Conservation (phyloP, 2,329 filamentous ascomycete genomes). For the Neonectria hederae region DNA sequence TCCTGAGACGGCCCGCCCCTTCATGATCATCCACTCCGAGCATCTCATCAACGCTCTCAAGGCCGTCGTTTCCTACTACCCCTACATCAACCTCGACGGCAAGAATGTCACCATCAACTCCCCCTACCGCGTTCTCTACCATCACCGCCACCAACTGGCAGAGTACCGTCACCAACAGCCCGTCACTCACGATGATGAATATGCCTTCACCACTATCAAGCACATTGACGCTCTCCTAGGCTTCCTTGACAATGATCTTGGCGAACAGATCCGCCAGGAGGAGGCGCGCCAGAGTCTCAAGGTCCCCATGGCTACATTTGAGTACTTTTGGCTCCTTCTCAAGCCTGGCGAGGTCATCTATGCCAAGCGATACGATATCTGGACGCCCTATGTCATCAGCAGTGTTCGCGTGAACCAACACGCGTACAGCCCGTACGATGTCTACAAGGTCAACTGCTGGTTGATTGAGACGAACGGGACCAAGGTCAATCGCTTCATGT, state of each 20-base stretch:
- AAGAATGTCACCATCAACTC: slow-evolving; percentile 52
- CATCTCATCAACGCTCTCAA: slow-evolving; percentile 58
- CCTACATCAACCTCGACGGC: slow-evolving; percentile 50
- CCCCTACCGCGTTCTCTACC: slow-evolving; percentile 60
- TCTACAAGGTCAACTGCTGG: slow-evolving; percentile 53
- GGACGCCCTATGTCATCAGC: slow-evolving; percentile 55
- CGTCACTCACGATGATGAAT: slow-evolving; percentile 51
- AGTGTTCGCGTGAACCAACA: slow-evolving; percentile 38
- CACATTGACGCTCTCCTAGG: slow-evolving; percentile 58
- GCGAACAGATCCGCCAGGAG: slow-evolving; percentile 52
- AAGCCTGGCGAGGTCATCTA: slow-evolving; percentile 58
- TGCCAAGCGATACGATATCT: slow-evolving; percentile 50
- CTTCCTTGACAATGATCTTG: slow-evolving; percentile 53
- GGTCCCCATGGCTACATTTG: slow-evolving; percentile 54
- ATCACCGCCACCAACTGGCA: slow-evolving; percentile 55
- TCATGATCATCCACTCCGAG: slow-evolving; percentile 56
- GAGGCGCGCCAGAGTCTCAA: slow-evolving; percentile 50
- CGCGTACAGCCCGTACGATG: slow-evolving; percentile 18
- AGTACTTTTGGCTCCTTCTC: slow-evolving; percentile 57
- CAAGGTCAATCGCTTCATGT: slow-evolving; percentile 51
- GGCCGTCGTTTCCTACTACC: slow-evolving; percentile 60
- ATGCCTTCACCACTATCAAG: slow-evolving; percentile 50
- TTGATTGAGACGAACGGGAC: slow-evolving; percentile 49
- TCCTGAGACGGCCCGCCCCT: slow-evolving; percentile 45
- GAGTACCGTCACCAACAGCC: slow-evolving; percentile 55